Base-by-base conservation (phyloP, 352 stramenopile genomes). In the Aphanomyces euteiches region DNA sequence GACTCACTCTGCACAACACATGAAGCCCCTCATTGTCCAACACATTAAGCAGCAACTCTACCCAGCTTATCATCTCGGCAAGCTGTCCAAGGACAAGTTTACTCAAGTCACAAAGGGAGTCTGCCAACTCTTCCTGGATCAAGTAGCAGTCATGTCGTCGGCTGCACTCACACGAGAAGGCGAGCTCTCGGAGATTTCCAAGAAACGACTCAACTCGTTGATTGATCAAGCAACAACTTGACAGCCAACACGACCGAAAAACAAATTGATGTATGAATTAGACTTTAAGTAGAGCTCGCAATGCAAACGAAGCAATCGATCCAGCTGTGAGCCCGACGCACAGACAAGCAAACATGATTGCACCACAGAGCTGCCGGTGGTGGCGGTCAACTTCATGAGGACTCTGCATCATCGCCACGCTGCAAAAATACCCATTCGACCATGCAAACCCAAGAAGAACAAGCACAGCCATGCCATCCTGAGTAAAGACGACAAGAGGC, bases 31-130 rank as follows among this genome's bases (percentile, higher is more conserved):
- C 8, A 57, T 70, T 13, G 80, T 92, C n/a, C 80, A 86, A 54
- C 91, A 93, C 40, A 83, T 93, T 10, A 95, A 93, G 48, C 73
- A 71, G 0, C 92, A 92, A 68, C 56, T 95, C 21, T 92, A 95
- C 64, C 87, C 87, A 1, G 66, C 89, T 3, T 92, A 92, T 77
- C 91, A 91, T 37, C 75, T 75, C 19, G 79, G 81, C 3, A 79
- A 81, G 15, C 77, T 95, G 58, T 82, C 85, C 4, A 85, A 87
- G 72, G 87, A 95, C 37, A 79, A 77, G 0, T 95, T 92, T 70
- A 95, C 91, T 57, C 47, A 61, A n/a, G 87, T 95, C 38, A 84
- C 92, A 2, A 92, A 89, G 71, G 73, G 90, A 71, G 84, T 90
- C 6, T 48, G 78, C 5, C 68, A 82, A 10, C 41, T 82, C 28